Evolutionary conservation across 768 basidiomycete genomes (phyloP).

Genomic region (Galerina marginata): DNA sequence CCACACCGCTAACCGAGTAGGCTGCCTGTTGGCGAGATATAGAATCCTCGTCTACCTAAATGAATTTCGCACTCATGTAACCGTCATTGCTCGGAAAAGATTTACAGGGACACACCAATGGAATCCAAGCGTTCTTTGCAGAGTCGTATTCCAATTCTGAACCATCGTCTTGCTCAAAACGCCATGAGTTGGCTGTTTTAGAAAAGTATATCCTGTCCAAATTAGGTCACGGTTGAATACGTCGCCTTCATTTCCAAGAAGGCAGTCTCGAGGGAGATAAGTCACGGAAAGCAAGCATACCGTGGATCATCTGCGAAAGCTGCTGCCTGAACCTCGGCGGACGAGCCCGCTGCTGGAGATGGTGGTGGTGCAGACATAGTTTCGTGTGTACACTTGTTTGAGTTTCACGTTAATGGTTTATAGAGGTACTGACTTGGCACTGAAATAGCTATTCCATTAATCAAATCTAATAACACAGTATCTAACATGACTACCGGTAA

Average conservation of each 20-base stretch:
- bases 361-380: slow-evolving; percentile 54
- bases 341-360: slow-evolving; percentile 56
- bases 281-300: slow-evolving; percentile 36
- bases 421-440: too few species aligned
- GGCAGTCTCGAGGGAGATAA: slow-evolving; percentile 18
- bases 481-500: slow-evolving; percentile 43
- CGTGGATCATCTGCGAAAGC: slow-evolving; percentile 83
- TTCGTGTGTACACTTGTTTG: slow-evolving; percentile 49
- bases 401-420: slow-evolving; percentile 7
- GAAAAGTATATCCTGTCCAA: slow-evolving; percentile 74
- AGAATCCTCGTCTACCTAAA: slow-evolving; percentile 85
- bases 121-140: slow-evolving; percentile 78
- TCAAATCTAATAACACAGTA: too few species aligned
- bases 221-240: slow-evolving; percentile 28
- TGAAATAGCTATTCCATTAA: too few species aligned
- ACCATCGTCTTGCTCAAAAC: slow-evolving; percentile 88
- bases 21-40: slow-evolving; percentile 92
- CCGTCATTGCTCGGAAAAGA: not conserved
- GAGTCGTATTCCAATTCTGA: slow-evolving; percentile 90
- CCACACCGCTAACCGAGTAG: slow-evolving; percentile 91
- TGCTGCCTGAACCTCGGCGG: slow-evolving; percentile 60
- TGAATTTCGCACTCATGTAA: not conserved
- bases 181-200: slow-evolving; percentile 78
- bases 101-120: slow-evolving; percentile 66
- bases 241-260: slow-evolving; percentile 19